Evolutionary conservation across 306 rosid genomes (phyloP), one percentile per base, ranked within the genome.

Genomic region (Lathyrus oleraceus): DNA sequence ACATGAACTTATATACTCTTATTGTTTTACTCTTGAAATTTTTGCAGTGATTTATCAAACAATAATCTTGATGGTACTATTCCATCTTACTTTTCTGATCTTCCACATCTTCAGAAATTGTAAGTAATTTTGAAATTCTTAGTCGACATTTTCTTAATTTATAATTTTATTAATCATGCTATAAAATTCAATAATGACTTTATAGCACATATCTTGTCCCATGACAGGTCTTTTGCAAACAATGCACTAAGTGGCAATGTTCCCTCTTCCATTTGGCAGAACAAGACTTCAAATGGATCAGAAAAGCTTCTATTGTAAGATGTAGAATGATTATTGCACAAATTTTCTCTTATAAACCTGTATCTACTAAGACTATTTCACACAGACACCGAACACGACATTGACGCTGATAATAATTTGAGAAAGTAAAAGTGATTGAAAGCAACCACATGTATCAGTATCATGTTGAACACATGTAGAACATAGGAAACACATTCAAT

Each of bases 151-250:
- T 25, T 25, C 28, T 25, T 3, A 25, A 25, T 25, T 3, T 25
- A 25, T 25, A 25, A 25, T 25, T 25, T 3, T 25, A 25, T 25
- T 25, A 3, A 25, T 25, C 48, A 45, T 74, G 53, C 13, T 66
- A 60, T 36, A 60, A 47, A 64, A 38, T 38, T 17, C 60, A 38
- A 30, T 19, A 30, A 70, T 58, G 58, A 36, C 20, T 53, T 72
- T 65, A 35, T 28, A 65, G 21, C 27, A 40, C 7, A 11, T 40
- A 19, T 56, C 61, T 45, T 83, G 47, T 62, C 6, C 8, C 70
- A 52, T 81, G 76, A 80, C 95, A 94, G 98, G 87, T 88, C 92
- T 38, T 57, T 94, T 79, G 90, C 91, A 27, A 87, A 83, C 85
- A 94, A 94, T 73, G 69, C 73, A 60, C 68, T 94, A 75, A 84